Evolutionary conservation across 73 alveolate species (phyloP).

Genomic region (Chromera velia): DNA sequence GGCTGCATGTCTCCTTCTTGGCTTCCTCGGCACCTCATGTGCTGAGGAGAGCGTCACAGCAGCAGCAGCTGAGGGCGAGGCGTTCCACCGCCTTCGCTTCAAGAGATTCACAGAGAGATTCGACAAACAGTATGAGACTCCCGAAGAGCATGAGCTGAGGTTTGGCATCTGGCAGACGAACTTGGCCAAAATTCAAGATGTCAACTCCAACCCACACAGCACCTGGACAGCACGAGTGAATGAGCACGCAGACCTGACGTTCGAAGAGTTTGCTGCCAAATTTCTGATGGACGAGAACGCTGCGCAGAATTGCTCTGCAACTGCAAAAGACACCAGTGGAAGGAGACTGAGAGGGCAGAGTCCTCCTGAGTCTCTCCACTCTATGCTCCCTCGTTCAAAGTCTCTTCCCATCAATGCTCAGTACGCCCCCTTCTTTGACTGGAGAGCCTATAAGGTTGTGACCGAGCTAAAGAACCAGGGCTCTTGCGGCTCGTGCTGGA

Average conservation of each 20-base stretch:
- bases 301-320: constrained; percentile 56
- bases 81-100: too few species aligned
- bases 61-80: too few species aligned
- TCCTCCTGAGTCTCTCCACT: neutral
- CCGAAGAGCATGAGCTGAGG: too few species aligned
- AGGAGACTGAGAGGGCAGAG: neutral
- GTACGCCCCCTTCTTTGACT: constrained; percentile 31
- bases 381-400: neutral
- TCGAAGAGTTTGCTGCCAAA: constrained; percentile 43
- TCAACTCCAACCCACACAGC: too few species aligned
- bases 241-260: constrained; percentile 43
- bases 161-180: too few species aligned
- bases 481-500: constrained; percentile 94
- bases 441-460: constrained; percentile 41
- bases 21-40: too few species aligned
- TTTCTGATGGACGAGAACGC: constrained; percentile 19
- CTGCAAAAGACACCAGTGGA: neutral
- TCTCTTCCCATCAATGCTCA: neutral
- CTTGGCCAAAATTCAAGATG: too few species aligned
- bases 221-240: constrained; percentile 32
- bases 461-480: constrained; percentile 35
- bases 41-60: too few species aligned
- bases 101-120: too few species aligned
- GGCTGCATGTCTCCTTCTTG: too few species aligned
- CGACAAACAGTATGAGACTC: too few species aligned